Conservation (phyloP, 202 grass and related monocot genomes). For the Panicum hallii region DNA sequence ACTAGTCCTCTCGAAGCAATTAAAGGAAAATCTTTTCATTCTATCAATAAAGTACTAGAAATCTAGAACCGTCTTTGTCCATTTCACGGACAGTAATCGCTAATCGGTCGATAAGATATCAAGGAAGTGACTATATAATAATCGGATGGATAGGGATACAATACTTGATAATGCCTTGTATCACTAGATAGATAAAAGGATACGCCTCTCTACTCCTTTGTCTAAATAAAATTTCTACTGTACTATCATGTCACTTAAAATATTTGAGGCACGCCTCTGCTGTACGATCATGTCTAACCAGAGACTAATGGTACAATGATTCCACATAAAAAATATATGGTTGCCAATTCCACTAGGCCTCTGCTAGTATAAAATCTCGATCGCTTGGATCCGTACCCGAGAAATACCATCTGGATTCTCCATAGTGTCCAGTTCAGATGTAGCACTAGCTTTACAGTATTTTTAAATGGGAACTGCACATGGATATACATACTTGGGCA, state of each 20-base stretch:
- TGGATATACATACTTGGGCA: background rate
- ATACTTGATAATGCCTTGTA: slow-evolving; percentile 16
- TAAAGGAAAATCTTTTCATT: background rate
- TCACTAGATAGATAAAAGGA: slow-evolving; percentile 26
- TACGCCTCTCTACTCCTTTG: slow-evolving; percentile 16
- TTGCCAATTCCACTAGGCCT: slow-evolving; percentile 43
- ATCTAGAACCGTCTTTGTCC: slow-evolving; percentile 40
- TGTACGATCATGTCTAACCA: background rate
- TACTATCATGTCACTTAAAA: slow-evolving; percentile 24
- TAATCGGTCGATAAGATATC: slow-evolving; percentile 35
- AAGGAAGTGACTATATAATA: slow-evolving; percentile 24
- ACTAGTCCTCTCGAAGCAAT: background rate
- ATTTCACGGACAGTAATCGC: slow-evolving; percentile 20
- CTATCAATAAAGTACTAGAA: slow-evolving; percentile 8
- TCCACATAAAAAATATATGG: slow-evolving; percentile 46
- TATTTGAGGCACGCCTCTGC: slow-evolving; percentile 9
- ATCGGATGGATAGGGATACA: slow-evolving; percentile 11
- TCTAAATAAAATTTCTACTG: slow-evolving; percentile 30
- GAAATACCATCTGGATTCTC: slow-evolving; percentile 19
- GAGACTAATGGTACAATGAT: slow-evolving; percentile 50
- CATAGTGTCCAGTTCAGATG: background rate
- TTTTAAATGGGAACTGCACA: background rate
- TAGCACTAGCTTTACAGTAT: background rate
- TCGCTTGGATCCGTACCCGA: slow-evolving; percentile 28
- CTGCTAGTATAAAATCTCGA: slow-evolving; percentile 22